Evolutionary conservation across 139 green algal species (phyloP).

Genomic region (Coelastrella sp.): DNA sequence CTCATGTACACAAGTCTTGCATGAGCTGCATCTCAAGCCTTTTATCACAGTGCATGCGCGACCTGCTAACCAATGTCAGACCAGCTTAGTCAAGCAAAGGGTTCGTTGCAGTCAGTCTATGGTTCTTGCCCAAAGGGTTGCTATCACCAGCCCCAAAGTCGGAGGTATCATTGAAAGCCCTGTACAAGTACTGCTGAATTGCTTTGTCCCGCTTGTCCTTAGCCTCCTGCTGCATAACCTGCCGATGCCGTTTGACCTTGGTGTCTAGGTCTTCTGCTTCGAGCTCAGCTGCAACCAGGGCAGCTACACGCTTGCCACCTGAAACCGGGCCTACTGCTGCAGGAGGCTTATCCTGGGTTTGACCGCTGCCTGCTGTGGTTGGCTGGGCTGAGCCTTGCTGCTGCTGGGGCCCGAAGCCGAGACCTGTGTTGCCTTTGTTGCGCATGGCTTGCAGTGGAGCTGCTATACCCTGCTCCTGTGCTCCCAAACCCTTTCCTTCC

Average conservation of each 20-base stretch:
- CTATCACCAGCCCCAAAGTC: not conserved
- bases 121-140: not conserved
- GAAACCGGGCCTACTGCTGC: slow-evolving; percentile 16
- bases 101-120: slow-evolving; percentile 16
- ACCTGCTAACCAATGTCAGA: not conserved
- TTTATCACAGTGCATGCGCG: not conserved
- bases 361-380: not conserved
- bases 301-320: slow-evolving; percentile 34
- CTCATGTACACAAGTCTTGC: not conserved
- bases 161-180: slow-evolving; percentile 35
- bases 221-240: slow-evolving; percentile 22
- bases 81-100: slow-evolving; percentile 26
- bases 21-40: not conserved
- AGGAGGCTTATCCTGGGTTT: not conserved
- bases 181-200: slow-evolving; percentile 27
- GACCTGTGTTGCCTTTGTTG: slow-evolving; percentile 44
- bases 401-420: slow-evolving; percentile 46
- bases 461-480: slow-evolving; percentile 61
- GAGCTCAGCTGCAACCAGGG: slow-evolving; percentile 35
- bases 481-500: slow-evolving; percentile 64
- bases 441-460: slow-evolving; percentile 14
- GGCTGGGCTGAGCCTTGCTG: not conserved
- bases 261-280: slow-evolving; percentile 31
- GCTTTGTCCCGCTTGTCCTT: slow-evolving; percentile 23
- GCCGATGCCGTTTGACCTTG: slow-evolving; percentile 33